Conservation (phyloP, 1,139 yeast species). For the Hyphopichia buzzinii region DNA sequence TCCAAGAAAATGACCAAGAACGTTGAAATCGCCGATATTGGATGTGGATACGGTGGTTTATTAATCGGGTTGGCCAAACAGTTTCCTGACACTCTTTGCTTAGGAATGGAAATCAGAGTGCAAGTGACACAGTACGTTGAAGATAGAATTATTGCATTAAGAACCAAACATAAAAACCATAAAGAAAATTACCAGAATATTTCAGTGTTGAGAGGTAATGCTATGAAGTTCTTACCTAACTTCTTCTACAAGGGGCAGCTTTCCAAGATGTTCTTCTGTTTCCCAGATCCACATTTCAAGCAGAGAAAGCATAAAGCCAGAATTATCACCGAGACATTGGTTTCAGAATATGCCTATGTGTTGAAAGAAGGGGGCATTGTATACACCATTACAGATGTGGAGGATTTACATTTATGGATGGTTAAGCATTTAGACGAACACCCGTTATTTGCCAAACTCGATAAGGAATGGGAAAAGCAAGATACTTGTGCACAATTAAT, state of each 20-base stretch:
- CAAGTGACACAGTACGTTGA: conserved; percentile 97
- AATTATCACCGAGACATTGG: conserved; percentile 82
- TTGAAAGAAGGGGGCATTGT: conserved; percentile 82
- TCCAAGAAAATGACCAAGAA: conserved; percentile 43
- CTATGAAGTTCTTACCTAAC: conserved; percentile 96
- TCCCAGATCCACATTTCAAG: conserved; percentile 98
- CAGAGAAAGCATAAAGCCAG: conserved; percentile 97
- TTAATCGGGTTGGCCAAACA: conserved; percentile 75
- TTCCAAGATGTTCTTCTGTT: conserved; percentile 92
- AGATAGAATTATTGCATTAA: conserved; percentile 86
- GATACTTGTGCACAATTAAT: conserved; percentile 84
- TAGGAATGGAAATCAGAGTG: conserved; percentile 97
- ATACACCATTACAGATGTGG: conserved; percentile 94
- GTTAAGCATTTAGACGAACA: conserved; percentile 85
- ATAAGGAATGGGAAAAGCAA: conserved; percentile 71
- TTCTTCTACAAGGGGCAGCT: conserved; percentile 81
- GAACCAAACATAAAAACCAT: conserved; percentile 49
- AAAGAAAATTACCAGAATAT: conserved; percentile 65
- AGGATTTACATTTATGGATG: conserved; percentile 96
- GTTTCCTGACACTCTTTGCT: conserved; percentile 68
- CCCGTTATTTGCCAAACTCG: conserved; percentile 82
- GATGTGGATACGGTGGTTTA: conserved; percentile 98
- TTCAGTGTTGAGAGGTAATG: conserved; percentile 88
- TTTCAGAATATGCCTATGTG: conserved; percentile 90
- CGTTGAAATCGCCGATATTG: conserved; percentile 93